Evolutionary conservation across 441 rosid species (phyloP).

Genomic region (Erysimum pusillum): DNA sequence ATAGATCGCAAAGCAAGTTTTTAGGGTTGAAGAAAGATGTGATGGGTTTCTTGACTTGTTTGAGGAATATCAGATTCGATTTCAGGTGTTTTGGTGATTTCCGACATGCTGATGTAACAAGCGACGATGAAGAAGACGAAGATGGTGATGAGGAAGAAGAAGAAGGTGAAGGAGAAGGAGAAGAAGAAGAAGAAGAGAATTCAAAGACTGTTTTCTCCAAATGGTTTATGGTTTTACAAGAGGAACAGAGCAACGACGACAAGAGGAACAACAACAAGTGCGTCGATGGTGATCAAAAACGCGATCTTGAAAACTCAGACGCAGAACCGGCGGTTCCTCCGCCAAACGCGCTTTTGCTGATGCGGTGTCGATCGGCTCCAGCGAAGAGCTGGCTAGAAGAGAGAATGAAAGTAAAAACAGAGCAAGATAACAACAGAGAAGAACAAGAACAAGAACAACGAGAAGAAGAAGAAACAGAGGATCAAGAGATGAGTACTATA

Average conservation of each 20-base stretch:
- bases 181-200: slow-evolving; percentile 44
- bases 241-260: slow-evolving; percentile 52
- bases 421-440: slow-evolving; percentile 36
- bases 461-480: slow-evolving; percentile 32
- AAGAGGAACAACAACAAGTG: slow-evolving; percentile 32
- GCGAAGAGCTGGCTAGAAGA: slow-evolving; percentile 68
- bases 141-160: slow-evolving; percentile 50
- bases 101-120: slow-evolving; percentile 60
- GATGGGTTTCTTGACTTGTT: slow-evolving; percentile 81
- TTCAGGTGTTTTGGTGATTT: slow-evolving; percentile 83
- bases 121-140: slow-evolving; percentile 65
- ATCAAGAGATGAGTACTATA: slow-evolving; percentile 41
- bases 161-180: slow-evolving; percentile 38
- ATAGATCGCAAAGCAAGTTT: slow-evolving; percentile 60
- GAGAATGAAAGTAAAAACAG: slow-evolving; percentile 39
- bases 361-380: slow-evolving; percentile 94
- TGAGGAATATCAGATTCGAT: slow-evolving; percentile 64
- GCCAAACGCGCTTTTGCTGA: slow-evolving; percentile 80
- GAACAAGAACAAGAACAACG: slow-evolving; percentile 8
- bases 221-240: slow-evolving; percentile 91
- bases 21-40: slow-evolving; percentile 85
- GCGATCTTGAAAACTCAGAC: slow-evolving; percentile 26
- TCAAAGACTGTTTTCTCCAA: slow-evolving; percentile 78
- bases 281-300: slow-evolving; percentile 26
- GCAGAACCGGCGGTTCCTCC: slow-evolving; percentile 69